These are phyloP conservation scores for Tolypocladium album DNA, from an alignment of 2,329 filamentous ascomycete genomes.

Conservation along the genomic window DNA sequence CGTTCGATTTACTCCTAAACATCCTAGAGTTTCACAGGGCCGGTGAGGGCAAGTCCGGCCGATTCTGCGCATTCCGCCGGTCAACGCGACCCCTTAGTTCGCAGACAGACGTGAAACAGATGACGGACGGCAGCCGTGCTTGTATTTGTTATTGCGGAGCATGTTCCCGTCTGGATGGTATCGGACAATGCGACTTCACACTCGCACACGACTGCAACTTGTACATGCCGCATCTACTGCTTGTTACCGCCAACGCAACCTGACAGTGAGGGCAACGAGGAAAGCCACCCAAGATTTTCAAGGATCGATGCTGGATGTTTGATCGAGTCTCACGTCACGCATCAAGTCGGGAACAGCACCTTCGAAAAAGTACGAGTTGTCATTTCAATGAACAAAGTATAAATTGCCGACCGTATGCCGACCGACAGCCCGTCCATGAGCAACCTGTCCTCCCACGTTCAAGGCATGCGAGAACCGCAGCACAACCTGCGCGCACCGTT, in stretches of 20 bases:
- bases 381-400: constrained; percentile 18
- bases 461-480: constrained; percentile 18
- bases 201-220: not conserved
- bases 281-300: not conserved
- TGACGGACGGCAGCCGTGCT: not conserved
- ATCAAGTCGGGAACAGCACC: not conserved
- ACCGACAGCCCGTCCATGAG: constrained; percentile 18
- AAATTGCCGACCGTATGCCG: constrained; percentile 14
- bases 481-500: constrained; percentile 20
- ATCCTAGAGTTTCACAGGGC: no score
- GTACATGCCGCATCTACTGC: not conserved
- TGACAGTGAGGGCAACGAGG: no score
- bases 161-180: not conserved
- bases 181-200: not conserved
- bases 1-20: not conserved
- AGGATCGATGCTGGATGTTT: not conserved
- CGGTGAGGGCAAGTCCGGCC: no score
- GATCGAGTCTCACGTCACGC: not conserved
- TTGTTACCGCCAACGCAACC: not conserved
- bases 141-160: not conserved
- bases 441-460: constrained; percentile 19
- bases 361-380: constrained; percentile 16
- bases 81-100: not conserved
- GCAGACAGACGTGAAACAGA: not conserved
- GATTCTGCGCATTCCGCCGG: not conserved